Base-by-base conservation (phyloP, 768 basidiomycete genomes). In the Mycena maculata region DNA sequence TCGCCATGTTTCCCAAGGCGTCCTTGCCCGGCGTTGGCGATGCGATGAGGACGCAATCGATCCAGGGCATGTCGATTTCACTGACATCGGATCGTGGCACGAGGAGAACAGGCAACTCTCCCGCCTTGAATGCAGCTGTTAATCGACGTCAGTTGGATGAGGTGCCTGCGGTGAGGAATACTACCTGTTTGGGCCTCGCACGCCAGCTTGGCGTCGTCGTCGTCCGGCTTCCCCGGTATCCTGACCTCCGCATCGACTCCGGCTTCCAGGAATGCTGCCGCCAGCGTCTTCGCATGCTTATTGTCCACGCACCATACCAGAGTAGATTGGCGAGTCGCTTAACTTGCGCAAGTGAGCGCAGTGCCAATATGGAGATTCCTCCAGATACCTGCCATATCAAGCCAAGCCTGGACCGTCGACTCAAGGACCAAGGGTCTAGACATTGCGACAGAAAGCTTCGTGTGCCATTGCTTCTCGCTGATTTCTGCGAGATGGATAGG, bases 11-110 rank as follows among this genome's bases (percentile, higher is more conserved):
- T 9, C 3, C 33, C 42, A 59, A 11, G 7, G 13, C 11, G 1
- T n/a, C 1, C 12, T 23, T 31, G 23, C 38, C 18, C 2, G 47
- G 0, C 5, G 25, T 15, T 4, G 48, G 48, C 6, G 41, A 50
- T 10, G 63, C 63, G n/a, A 65, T 11, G 18, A 65, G 1, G 20
- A 65, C 28, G 33, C 64, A 60, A 27, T 65, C 64, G 23, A 48
- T 53, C 20, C 36, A 11, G 1, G 64, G 57, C 2, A 53, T 1
- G 33, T 38, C 12, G 31, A 50, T 12, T 30, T 27, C 18, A 31
- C 49, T 2, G 1, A n/a, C 3, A 33, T 3, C 10, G 25, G 20
- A 57, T 59, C 20, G 60, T 57, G 50, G 9, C 8, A 50, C 39
- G 13, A 59, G 25, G 25, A 65, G 49, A 15, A 65, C 58, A 4